phyloP scores from a whole-genome alignment of 352 stramenopile species.

The Pythium insidiosum region DNA sequence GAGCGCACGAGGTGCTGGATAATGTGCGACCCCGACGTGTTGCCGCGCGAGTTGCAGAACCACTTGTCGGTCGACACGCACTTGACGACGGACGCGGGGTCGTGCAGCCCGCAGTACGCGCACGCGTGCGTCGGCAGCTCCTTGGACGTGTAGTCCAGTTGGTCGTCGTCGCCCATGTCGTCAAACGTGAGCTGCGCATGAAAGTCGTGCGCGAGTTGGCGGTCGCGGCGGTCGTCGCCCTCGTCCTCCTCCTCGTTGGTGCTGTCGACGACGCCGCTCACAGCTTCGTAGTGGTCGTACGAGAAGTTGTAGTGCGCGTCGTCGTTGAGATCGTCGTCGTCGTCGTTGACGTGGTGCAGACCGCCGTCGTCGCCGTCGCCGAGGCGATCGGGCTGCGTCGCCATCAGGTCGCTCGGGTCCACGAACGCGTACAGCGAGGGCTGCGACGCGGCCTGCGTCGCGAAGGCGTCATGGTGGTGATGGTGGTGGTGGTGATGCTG shows the following conservation, averaged over 20 bases:
- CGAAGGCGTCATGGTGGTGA: constrained; percentile 22
- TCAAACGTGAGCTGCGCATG: constrained; percentile 64
- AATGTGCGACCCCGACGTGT: constrained; percentile 93
- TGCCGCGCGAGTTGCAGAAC: constrained; percentile 98
- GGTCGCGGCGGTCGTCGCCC: constrained; percentile 2
- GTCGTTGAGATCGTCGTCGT: constrained; percentile 69
- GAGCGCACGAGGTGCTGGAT: constrained; percentile 97
- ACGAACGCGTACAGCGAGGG: constrained; percentile 54
- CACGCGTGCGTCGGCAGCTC: constrained; percentile 90
- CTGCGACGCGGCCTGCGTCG: constrained; percentile 43
- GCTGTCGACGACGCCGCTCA: constrained; percentile 6
- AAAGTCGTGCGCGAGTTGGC: constrained; percentile 34
- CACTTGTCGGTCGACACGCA: constrained; percentile 96
- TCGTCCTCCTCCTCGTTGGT: constrained; percentile 10
- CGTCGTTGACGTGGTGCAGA: constrained; percentile 22
- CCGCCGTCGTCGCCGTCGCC: neutral
- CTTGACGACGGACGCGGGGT: constrained; percentile 94
- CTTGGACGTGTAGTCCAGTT: constrained; percentile 52
- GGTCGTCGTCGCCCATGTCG: constrained; percentile 60
- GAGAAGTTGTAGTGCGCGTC: no score
- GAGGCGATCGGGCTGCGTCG: constrained; percentile 19
- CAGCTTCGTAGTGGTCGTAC: no score
- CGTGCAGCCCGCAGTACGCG: constrained; percentile 96
- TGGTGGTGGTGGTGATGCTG: neutral
- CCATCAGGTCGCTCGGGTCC: constrained; percentile 34